Evolutionary conservation across 2,329 filamentous ascomycete species (phyloP), one percentile per base, ranked within the genome.

Genomic region (Tolypocladium guangdongense): DNA sequence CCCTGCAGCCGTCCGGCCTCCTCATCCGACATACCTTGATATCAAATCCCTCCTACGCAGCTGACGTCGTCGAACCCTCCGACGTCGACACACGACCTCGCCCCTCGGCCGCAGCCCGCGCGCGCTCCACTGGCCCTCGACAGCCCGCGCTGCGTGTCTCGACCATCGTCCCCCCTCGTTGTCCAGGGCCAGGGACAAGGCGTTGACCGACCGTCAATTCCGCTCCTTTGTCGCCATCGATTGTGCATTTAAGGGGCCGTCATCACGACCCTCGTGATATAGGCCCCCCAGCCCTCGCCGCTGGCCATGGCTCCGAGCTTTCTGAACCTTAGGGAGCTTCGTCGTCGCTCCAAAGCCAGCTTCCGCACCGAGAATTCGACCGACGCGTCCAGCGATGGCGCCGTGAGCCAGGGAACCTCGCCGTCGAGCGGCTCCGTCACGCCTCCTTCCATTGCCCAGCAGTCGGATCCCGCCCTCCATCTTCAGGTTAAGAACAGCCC

Each of bases 261-360:
- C 36, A 39, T 20, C 47, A 56, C 49, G 39, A 51, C 45, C 22
- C 24, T 53, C 48, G 30, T 46, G 35, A 49, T 41, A 35, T 38
- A 43, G 4, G 20, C 43, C 27, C 33, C 27, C 33, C 27, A 24
- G 18, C 12, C 45, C 35, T 49, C 52, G 12, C 46, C 52, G 37
- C 50, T 59, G 59, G 57, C 58, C 59, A 83, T 83, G 80, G 74
- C 79, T 53, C 78, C 80, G 36, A 72, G 84, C 45, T 88, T 95
- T 65, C 77, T 93, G 57, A 79, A 69, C 60, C 69, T 81, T 63
- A 88, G 83, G 69, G 83, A 86, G 64, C 72, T 95, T 54, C 86
- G 88, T 62, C 82, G 88, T 61, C 84, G 86, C 62, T 93, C 88
- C 54, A 85, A 78, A 68, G 80, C 84, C 56, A 90, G 84, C 74